phyloP scores from a whole-genome alignment of 2,329 filamentous ascomycete species.

The Aphanoascus verrucosus region DNA sequence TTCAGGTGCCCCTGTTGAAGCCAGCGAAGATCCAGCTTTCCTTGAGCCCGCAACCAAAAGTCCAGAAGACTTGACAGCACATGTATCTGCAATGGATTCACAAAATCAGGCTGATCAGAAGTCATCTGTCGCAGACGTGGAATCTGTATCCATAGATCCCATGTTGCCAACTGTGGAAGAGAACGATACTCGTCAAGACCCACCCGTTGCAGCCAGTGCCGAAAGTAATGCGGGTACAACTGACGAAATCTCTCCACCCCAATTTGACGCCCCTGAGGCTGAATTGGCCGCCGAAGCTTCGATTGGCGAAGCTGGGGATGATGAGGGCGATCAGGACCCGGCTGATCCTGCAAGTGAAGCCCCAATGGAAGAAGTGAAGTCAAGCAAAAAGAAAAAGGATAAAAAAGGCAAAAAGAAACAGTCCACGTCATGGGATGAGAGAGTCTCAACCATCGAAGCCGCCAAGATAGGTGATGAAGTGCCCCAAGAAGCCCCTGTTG shows the following conservation, averaged over 20 bases:
- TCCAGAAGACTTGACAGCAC: not conserved
- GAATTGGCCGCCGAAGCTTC: not conserved
- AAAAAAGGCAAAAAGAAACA: conserved; percentile 7
- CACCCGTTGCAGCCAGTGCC: not conserved
- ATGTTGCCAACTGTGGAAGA: not conserved
- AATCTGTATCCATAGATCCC: not conserved
- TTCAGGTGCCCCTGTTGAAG: not conserved
- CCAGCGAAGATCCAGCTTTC: not conserved
- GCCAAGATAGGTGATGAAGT: not conserved
- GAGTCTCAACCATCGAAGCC: not conserved
- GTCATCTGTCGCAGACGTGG: not conserved
- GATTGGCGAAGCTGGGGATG: not conserved
- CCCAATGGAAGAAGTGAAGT: not conserved
- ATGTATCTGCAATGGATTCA: not conserved
- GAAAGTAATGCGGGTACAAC: not conserved
- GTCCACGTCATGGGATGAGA: not conserved
- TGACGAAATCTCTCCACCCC: not conserved
- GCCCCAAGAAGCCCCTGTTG: not conserved
- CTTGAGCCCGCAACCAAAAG: not conserved
- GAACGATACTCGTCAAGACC: not conserved
- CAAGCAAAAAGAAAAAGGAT: not conserved
- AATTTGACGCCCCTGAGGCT: not conserved
- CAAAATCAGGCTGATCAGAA: not conserved
- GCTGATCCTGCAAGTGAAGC: not conserved
- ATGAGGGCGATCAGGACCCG: not conserved